Percentiles rank a stretch among this genome's conserved stretches.
Conservation (phyloP, 306 rosid genomes). For the Prunus dulcis region DNA sequence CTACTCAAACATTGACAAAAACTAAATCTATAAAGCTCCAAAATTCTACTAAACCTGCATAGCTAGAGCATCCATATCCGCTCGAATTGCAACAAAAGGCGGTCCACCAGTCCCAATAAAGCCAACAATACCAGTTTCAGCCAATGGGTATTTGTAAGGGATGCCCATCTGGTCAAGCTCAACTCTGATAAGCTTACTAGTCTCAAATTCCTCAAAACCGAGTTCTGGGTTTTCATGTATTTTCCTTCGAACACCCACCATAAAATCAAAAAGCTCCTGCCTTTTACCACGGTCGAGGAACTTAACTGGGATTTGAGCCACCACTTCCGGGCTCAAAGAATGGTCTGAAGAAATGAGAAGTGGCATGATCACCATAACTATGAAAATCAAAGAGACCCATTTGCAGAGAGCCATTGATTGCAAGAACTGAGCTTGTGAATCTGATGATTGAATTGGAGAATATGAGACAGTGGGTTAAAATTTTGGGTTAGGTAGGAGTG, state of each 20-base stretch:
- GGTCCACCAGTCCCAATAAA: conserved; percentile 60
- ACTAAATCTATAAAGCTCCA: not conserved
- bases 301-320: conserved; percentile 30
- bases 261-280: conserved; percentile 53
- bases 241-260: conserved; percentile 61
- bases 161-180: conserved; percentile 60
- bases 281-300: conserved; percentile 47
- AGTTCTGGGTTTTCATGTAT: conserved; percentile 85
- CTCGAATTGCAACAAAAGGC: conserved; percentile 85
- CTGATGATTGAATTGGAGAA: not conserved
- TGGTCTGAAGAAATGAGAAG: conserved; percentile 32
- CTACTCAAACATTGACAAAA: not conserved
- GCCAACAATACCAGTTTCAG: conserved; percentile 71
- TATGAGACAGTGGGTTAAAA: not conserved
- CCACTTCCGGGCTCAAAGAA: conserved; percentile 24
- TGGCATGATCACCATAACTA: conserved; percentile 8
- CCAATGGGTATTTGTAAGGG: conserved; percentile 58
- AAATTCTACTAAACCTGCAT: conserved; percentile 49
- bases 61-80: conserved; percentile 91
- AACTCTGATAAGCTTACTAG: conserved; percentile 65
- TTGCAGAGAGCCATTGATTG: conserved; percentile 17
- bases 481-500: not conserved
- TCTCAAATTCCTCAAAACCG: conserved; percentile 72
- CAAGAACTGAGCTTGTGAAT: not conserved
- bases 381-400: conserved; percentile 11